Evolutionary conservation across 225 moss, liverwort and hornwort genomes (phyloP).

Genomic region (Ulota crispa): DNA sequence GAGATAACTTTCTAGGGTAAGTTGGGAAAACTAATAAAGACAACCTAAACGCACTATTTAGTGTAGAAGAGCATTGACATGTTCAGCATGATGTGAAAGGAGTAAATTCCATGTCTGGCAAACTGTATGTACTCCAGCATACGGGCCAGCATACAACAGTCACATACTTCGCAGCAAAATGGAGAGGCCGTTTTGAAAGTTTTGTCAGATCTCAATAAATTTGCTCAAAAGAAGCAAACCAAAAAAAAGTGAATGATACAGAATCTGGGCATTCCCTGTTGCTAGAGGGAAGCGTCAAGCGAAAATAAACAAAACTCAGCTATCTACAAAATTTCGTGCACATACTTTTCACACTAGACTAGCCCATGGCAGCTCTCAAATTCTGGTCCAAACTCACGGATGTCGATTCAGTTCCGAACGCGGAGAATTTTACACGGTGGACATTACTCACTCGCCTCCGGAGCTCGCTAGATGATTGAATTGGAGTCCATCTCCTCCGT

Average conservation of each 20-base stretch:
- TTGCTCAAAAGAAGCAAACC: background rate
- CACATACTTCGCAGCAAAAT: background rate
- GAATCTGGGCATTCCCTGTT: background rate
- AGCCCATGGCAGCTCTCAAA: conserved; percentile 18
- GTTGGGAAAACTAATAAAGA: too few relatives aligned
- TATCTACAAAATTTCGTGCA: conserved; percentile 37
- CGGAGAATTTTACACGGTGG: background rate
- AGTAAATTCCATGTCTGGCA: background rate
- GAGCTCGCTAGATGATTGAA: background rate
- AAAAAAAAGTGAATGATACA: conserved; percentile 7
- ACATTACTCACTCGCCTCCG: background rate
- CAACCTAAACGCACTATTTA: too few relatives aligned
- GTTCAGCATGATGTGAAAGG: background rate
- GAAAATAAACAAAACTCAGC: conserved; percentile 8
- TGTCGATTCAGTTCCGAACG: background rate
- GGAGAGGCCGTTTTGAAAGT: background rate
- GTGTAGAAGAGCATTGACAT: background rate
- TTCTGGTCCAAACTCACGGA: background rate
- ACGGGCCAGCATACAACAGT: background rate
- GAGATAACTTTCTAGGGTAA: too few relatives aligned
- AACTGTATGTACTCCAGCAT: too few relatives aligned
- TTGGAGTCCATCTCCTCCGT: background rate
- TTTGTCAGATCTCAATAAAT: conserved; percentile 4
- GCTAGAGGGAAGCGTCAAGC: background rate
- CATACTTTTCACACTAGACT: background rate